phyloP scores from a whole-genome alignment of 192 early-diverging fungal genomes.

The Rhizophagus sp. region DNA sequence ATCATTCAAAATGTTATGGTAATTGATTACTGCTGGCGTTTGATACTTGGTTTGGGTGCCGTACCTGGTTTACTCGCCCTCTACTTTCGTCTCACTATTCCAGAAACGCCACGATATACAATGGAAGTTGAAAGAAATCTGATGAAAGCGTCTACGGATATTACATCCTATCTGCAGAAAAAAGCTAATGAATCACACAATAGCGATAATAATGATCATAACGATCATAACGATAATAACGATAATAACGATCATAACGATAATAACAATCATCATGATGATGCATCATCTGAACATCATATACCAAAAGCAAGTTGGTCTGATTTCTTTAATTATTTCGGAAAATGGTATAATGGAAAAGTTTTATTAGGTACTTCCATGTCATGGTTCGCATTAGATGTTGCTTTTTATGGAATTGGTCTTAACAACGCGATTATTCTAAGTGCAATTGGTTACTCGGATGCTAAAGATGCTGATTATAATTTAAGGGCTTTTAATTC shows the following conservation, averaged over 20 bases:
- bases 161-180: conserved; percentile 41
- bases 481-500: conserved; percentile 46
- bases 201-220: too few species aligned
- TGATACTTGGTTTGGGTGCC: conserved; percentile 76
- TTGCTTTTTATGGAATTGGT: conserved; percentile 86
- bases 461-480: conserved; percentile 40
- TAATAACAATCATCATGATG: conserved; percentile 25
- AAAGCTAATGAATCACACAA: neutral
- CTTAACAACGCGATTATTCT: conserved; percentile 78
- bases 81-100: conserved; percentile 81
- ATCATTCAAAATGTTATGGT: conserved; percentile 50
- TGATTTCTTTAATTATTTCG: conserved; percentile 76
- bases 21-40: conserved; percentile 88
- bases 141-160: conserved; percentile 46
- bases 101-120: conserved; percentile 78
- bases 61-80: conserved; percentile 78
- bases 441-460: conserved; percentile 65
- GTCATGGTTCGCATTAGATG: conserved; percentile 76
- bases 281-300: conserved; percentile 27
- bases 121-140: conserved; percentile 62
- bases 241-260: too few species aligned
- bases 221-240: too few species aligned
- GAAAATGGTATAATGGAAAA: conserved; percentile 78
- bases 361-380: conserved; percentile 75
- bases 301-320: conserved; percentile 45